A percentile compares a stretch with the other conserved stretches of the same genome.
These are phyloP conservation scores for Prototheca cutis DNA, from an alignment of 163 green algal species.

Conservation along the genomic window DNA sequence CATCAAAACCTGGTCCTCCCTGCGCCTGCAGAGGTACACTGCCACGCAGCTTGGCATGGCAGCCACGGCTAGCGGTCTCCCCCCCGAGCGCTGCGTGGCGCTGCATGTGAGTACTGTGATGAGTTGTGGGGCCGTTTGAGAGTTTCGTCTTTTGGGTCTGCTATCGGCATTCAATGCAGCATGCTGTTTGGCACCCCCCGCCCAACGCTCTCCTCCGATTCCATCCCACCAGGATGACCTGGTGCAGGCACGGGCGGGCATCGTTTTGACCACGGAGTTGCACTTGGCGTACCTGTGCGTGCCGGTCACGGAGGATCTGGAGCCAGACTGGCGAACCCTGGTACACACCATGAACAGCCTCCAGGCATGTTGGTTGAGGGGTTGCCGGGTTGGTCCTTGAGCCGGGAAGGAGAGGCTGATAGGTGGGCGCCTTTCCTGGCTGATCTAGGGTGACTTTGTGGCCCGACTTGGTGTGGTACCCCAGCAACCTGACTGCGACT, in stretches of 20 bases:
- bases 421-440: too few relatives aligned
- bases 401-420: too few relatives aligned
- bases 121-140: not conserved
- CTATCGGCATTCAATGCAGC: too few relatives aligned
- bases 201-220: too few relatives aligned
- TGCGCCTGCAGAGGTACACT: constrained; percentile 25
- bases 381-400: not conserved
- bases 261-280: constrained; percentile 75
- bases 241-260: constrained; percentile 35
- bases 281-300: constrained; percentile 85
- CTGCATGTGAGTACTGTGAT: constrained; percentile 13
- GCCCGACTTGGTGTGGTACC: too few relatives aligned
- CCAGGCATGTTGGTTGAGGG: not conserved
- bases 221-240: constrained; percentile 70
- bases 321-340: constrained; percentile 15
- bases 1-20: too few relatives aligned
- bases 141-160: not conserved
- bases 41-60: constrained; percentile 50
- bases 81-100: constrained; percentile 60
- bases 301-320: constrained; percentile 28
- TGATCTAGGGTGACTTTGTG: too few relatives aligned
- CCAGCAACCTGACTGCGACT: too few relatives aligned
- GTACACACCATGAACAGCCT: constrained; percentile 7
- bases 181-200: too few relatives aligned
- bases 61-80: constrained; percentile 45